Base-by-base conservation (phyloP, 345 rosid genomes). In the Limnanthes douglasii region DNA sequence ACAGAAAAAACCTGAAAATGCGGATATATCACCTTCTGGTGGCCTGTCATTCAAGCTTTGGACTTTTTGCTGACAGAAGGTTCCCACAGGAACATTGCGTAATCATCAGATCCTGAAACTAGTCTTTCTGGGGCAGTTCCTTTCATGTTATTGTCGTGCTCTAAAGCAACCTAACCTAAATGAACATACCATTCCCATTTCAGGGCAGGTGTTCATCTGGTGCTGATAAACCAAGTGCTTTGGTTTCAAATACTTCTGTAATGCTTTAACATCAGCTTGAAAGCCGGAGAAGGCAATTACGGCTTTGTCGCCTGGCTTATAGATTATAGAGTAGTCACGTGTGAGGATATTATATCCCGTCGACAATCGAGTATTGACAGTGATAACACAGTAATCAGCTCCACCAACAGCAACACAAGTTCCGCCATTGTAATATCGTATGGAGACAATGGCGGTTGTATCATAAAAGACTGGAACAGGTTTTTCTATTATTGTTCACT, bases 161-260 rank as follows among this genome's bases (percentile, higher is more conserved):
- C 79, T 43, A 79, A 54, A 14, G 95, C 95, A n/a, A n/a, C n/a
- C n/a, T n/a, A n/a, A n/a, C n/a, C n/a, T n/a, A n/a, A n/a, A n/a
- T n/a, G n/a, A n/a, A n/a, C n/a, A n/a, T n/a, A n/a, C n/a, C n/a
- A n/a, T n/a, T n/a, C n/a, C n/a, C n/a, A n/a, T n/a, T n/a, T n/a
- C n/a, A n/a, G n/a, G n/a, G n/a, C n/a, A n/a, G n/a, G n/a, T n/a
- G n/a, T n/a, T n/a, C n/a, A n/a, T n/a, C n/a, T n/a, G n/a, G n/a
- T n/a, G n/a, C n/a, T n/a, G n/a, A n/a, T n/a, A n/a, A n/a, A 92
- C 96, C 94, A 92, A 49, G 62, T 85, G 94, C 61, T 71, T 85
- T 0, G 96, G 86, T 8, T 73, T 59, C 51, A 92, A 56, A 10
- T 53, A 70, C 65, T 92, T 92, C 48, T 90, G 95, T 16, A 90